Evolutionary conservation across 306 rosid species (phyloP).

Genomic region (Crataegus laevigata): DNA sequence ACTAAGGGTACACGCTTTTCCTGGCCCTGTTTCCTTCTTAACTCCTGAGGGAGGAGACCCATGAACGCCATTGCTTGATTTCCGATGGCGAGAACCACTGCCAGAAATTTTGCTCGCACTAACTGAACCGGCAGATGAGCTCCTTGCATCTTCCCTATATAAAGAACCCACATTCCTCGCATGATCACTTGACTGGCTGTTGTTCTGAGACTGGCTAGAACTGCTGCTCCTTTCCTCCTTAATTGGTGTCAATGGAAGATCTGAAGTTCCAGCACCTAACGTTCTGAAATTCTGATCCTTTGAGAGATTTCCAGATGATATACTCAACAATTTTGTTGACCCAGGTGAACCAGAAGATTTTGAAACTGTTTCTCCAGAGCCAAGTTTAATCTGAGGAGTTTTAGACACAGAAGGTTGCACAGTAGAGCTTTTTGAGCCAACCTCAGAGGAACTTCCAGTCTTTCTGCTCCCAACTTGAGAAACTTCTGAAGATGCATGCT

Average conservation of each 20-base stretch:
- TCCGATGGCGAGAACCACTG: constrained; percentile 59
- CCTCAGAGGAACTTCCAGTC: constrained; percentile 51
- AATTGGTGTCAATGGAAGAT: constrained; percentile 48
- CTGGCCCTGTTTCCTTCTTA: constrained; percentile 45
- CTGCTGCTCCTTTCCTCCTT: constrained; percentile 85
- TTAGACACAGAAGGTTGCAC: constrained; percentile 48
- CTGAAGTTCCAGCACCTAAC: constrained; percentile 41
- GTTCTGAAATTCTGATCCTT: constrained; percentile 43
- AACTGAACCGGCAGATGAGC: constrained; percentile 61
- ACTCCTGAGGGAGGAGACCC: constrained; percentile 37
- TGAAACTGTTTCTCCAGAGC: constrained; percentile 40
- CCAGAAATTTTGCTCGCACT: constrained; percentile 53
- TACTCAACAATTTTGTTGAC: constrained; percentile 29
- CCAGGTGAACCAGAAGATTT: constrained; percentile 47
- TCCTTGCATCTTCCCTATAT: constrained; percentile 62
- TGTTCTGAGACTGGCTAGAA: constrained; percentile 81
- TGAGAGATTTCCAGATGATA: constrained; percentile 26
- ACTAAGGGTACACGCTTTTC: constrained; percentile 37
- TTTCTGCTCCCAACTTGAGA: constrained; percentile 51
- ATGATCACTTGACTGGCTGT: constrained; percentile 76
- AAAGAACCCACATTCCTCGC: constrained; percentile 53
- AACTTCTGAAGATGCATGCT: constrained; percentile 47
- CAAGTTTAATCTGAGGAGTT: constrained; percentile 42
- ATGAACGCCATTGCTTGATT: constrained; percentile 48
- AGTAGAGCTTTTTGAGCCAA: constrained; percentile 50